Base-by-base conservation (phyloP, 495 filamentous ascomycete genomes). In the Lineolata rhizophorae region DNA sequence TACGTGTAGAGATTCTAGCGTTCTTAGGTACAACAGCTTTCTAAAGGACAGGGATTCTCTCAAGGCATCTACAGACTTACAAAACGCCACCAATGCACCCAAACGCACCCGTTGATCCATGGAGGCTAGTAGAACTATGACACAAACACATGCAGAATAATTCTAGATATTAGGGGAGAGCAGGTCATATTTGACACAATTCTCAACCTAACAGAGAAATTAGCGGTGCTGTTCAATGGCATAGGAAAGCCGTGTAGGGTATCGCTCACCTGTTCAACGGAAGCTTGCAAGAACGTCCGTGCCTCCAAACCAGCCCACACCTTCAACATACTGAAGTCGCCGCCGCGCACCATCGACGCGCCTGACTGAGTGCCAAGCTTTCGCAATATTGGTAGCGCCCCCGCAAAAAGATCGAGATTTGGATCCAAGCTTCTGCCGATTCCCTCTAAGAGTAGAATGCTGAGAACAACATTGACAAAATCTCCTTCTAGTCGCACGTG, bases 401-500 rank as follows among this genome's bases (percentile, higher is more conserved):
- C 77, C 46, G 76, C 72, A 45, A 99, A 71, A 2, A 99, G 57
- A 53, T 99, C 90, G 16, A 94, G 52, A 21, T 81, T 57, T 0
- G 87, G 87, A 48, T 99, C 70, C 20, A 99, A 58, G 37, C 56
- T 76, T 27, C 90, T 63, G 1, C 90, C 90, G 38, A 99, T 95
- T 0, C 90, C 90, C 47, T 99, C 90, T 1, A 99, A 60, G 1
- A 99, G 60, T 22, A 99, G 59, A 30, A 94, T 93, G 20, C 76
- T 85, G 33, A 99, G 77, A 12, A 99, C 85, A 2, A 99, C 87
- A 45, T 99, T 99, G 34, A 95, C 85, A 51, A 94, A 99, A 47
- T 99, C 90, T 2, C 90, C 90, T 46, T 95, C 90, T 20, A 99
- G 65, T 5, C 90, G 65, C 2, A 99, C 90, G 45, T 99, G 90